A percentile compares a stretch with the other conserved stretches of the same genome.
These are phyloP conservation scores for Xylariomycetidae sp. DNA, from an alignment of 2,329 filamentous ascomycete genomes.

Conservation along the genomic window DNA sequence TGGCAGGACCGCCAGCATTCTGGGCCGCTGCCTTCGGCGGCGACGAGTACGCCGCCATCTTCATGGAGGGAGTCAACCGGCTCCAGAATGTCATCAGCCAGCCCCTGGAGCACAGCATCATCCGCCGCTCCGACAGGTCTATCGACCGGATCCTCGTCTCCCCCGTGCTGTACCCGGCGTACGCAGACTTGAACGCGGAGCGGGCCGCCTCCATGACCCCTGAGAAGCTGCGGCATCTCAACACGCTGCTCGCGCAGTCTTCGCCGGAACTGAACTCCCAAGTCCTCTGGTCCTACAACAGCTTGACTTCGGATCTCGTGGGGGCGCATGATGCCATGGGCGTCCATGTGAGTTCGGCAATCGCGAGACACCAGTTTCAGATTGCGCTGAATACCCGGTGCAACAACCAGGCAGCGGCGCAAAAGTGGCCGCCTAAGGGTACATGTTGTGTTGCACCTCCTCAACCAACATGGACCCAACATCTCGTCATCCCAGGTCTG, in stretches of 20 bases:
- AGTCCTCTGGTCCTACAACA: slow-evolving; percentile 45
- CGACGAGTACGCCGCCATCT: slow-evolving; percentile 39
- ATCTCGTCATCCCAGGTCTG: too few relatives aligned
- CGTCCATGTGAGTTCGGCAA: slow-evolving; percentile 40
- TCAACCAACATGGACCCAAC: too few relatives aligned
- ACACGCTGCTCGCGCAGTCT: too few relatives aligned
- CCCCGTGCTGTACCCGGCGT: slow-evolving; percentile 41
- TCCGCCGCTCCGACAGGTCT: too few relatives aligned
- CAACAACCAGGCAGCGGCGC: too few relatives aligned
- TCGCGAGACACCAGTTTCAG: slow-evolving; percentile 45
- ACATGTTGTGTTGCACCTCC: slow-evolving; percentile 52
- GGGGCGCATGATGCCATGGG: slow-evolving; percentile 41
- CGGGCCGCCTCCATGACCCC: slow-evolving; percentile 42
- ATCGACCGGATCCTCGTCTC: slow-evolving; percentile 35
- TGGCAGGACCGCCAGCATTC: slow-evolving; percentile 50
- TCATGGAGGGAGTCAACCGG: slow-evolving; percentile 41
- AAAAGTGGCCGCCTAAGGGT: too few relatives aligned
- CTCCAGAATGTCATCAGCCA: slow-evolving; percentile 15
- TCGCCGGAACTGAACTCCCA: too few relatives aligned
- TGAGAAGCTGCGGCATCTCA: too few relatives aligned
- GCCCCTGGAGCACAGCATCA: slow-evolving; percentile 7
- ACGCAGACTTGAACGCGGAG: slow-evolving; percentile 35
- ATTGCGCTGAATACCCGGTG: slow-evolving; percentile 51
- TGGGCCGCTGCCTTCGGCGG: slow-evolving; percentile 49
- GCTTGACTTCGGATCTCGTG: slow-evolving; percentile 37